phyloP scores from a whole-genome alignment of 495 filamentous ascomycete species.

The Aspergillus steynii region DNA sequence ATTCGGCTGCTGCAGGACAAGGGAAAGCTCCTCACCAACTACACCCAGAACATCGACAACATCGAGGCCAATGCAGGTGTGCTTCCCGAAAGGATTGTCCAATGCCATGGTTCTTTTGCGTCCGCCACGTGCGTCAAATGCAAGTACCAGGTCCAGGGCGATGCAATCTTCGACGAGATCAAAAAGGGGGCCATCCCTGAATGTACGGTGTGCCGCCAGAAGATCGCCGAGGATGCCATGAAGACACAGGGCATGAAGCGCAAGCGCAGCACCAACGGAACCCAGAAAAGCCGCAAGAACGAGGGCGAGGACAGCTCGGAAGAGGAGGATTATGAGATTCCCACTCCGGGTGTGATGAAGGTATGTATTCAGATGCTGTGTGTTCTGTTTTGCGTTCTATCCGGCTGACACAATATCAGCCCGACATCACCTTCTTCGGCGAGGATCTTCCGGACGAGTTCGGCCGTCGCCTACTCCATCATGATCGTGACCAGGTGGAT shows the following conservation, averaged over 20 bases:
- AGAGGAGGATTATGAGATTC: constrained; percentile 71
- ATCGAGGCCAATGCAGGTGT: constrained; percentile 90
- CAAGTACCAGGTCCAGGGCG: constrained; percentile 68
- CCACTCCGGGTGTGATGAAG: constrained; percentile 88
- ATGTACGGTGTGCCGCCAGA: constrained; percentile 45
- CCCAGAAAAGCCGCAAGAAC: constrained; percentile 52
- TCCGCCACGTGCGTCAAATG: constrained; percentile 90
- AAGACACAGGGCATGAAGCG: constrained; percentile 63
- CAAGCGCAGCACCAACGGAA: constrained; percentile 68
- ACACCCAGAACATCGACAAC: constrained; percentile 99
- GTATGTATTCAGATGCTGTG: constrained; percentile 29
- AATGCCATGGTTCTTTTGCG: constrained; percentile 95
- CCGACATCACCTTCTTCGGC: constrained; percentile 94
- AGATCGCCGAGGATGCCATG: constrained; percentile 39
- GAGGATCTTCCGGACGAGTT: constrained; percentile 77
- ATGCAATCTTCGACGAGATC: constrained; percentile 76
- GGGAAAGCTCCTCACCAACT: constrained; percentile 90
- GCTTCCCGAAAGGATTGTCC: constrained; percentile 77
- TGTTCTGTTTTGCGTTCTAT: neutral
- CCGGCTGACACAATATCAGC: constrained; percentile 38
- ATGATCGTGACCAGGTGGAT: constrained; percentile 78
- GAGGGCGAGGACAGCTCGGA: constrained; percentile 63
- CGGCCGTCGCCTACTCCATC: constrained; percentile 71
- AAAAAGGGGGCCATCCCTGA: constrained; percentile 67
- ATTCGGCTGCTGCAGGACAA: constrained; percentile 92